Percentiles rank a stretch among this genome's conserved stretches.
phyloP scores from a whole-genome alignment of 805 yeast genomes.

The Spathaspora sp. region DNA sequence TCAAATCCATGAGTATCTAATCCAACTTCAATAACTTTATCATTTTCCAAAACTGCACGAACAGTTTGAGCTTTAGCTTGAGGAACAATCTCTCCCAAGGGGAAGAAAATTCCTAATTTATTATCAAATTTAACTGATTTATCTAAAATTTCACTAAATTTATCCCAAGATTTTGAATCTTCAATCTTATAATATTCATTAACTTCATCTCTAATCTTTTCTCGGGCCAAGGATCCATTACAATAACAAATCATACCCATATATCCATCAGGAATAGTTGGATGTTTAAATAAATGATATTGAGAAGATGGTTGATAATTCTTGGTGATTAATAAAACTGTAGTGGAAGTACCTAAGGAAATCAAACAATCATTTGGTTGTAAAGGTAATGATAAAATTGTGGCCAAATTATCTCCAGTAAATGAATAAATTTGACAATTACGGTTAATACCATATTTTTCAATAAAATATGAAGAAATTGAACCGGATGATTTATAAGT shows the following conservation, averaged over 20 bases:
- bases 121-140: conserved; percentile 29
- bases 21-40: conserved; percentile 21
- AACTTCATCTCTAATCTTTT: conserved; percentile 61
- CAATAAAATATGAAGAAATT: conserved; percentile 57
- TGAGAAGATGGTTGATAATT: conserved; percentile 73
- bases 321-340: conserved; percentile 77
- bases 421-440: conserved; percentile 67
- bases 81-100: conserved; percentile 89
- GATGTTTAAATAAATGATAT: conserved; percentile 84
- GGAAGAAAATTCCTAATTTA: conserved; percentile 77
- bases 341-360: conserved; percentile 90
- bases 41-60: conserved; percentile 41
- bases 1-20: conserved; percentile 32
- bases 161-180: conserved; percentile 49
- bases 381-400: conserved; percentile 78
- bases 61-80: conserved; percentile 64
- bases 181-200: conserved; percentile 40
- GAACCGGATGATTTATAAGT: conserved; percentile 48
- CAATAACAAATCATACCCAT: conserved; percentile 97
- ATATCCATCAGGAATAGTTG: conserved; percentile 68
- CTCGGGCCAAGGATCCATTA: conserved; percentile 87
- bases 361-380: conserved; percentile 71
- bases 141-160: conserved; percentile 55
- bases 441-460: conserved; percentile 58
- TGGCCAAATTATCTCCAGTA: conserved; percentile 91